Conservation (phyloP, 2,329 filamentous ascomycete genomes). For the Lasiodiplodia sp. region DNA sequence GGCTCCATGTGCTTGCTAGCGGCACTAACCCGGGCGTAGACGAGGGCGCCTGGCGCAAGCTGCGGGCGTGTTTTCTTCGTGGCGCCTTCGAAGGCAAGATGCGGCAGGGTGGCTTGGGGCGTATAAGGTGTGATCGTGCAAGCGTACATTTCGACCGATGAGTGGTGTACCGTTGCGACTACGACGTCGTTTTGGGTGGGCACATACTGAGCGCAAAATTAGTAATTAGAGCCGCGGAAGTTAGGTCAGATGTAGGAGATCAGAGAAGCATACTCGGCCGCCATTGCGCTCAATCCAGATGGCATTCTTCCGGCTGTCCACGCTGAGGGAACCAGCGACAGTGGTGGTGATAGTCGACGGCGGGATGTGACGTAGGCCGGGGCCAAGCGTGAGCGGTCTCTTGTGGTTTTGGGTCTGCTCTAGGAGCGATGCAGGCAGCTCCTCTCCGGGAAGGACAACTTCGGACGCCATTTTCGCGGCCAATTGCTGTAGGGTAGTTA, state of each 20-base stretch:
- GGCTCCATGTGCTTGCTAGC: constrained; percentile 61
- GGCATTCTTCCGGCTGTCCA: constrained; percentile 76
- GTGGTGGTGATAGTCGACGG: constrained; percentile 75
- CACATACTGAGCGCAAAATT: constrained; percentile 67
- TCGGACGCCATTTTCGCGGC: constrained; percentile 61
- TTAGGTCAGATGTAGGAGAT: constrained; percentile 38
- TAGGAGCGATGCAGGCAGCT: constrained; percentile 69
- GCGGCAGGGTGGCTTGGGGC: constrained; percentile 73
- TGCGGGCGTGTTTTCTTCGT: constrained; percentile 90
- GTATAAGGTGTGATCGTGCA: constrained; percentile 74
- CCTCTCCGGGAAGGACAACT: constrained; percentile 83
- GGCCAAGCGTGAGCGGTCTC: constrained; percentile 78
- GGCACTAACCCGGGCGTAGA: constrained; percentile 85
- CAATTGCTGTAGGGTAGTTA: neutral
- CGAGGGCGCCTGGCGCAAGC: constrained; percentile 75
- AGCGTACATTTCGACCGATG: constrained; percentile 78
- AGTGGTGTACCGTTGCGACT: constrained; percentile 83
- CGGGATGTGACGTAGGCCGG: constrained; percentile 82
- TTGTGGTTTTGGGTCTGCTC: constrained; percentile 71
- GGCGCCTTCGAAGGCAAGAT: constrained; percentile 91
- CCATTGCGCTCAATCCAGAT: constrained; percentile 77
- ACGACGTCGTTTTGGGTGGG: constrained; percentile 84
- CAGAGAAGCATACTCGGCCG: constrained; percentile 65
- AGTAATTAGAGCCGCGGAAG: neutral
- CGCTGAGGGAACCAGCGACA: constrained; percentile 71